Percentiles rank a stretch among this genome's conserved stretches.
Evolutionary conservation across 2,329 filamentous ascomycete species (phyloP).

Genomic region (Fusarium multiceps): DNA sequence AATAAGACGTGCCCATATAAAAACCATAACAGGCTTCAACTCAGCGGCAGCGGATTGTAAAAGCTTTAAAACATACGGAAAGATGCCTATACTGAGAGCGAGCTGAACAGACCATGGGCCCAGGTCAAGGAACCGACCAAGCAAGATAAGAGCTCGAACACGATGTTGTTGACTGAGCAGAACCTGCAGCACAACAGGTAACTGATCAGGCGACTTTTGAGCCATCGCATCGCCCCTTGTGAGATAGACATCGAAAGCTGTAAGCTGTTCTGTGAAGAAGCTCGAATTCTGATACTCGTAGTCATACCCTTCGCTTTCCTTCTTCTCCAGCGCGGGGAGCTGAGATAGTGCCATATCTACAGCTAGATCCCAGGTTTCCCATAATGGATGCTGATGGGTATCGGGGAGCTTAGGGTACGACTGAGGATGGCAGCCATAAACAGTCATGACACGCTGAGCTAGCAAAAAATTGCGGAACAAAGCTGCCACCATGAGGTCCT

Average conservation of each 20-base stretch:
- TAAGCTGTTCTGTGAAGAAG: constrained; percentile 97
- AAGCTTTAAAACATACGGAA: constrained; percentile 97
- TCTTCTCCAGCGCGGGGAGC: constrained; percentile 85
- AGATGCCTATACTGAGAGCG: constrained; percentile 96
- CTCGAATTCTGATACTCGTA: constrained; percentile 95
- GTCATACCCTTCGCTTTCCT: constrained; percentile 75
- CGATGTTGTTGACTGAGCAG: constrained; percentile 95
- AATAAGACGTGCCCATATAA: constrained; percentile 96
- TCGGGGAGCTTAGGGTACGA: constrained; percentile 93
- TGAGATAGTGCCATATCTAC: constrained; percentile 95
- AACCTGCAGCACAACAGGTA: constrained; percentile 96
- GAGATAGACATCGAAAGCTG: constrained; percentile 96
- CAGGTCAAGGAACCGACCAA: constrained; percentile 93
- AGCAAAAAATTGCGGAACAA: constrained; percentile 96
- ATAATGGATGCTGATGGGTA: constrained; percentile 92
- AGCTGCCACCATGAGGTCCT: constrained; percentile 99
- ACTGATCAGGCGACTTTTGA: constrained; percentile 89
- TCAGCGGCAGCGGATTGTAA: constrained; percentile 94
- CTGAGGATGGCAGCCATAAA: constrained; percentile 94
- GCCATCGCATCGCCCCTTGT: constrained; percentile 82
- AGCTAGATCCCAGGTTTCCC: constrained; percentile 97
- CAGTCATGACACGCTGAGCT: constrained; percentile 93
- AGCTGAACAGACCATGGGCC: constrained; percentile 99
- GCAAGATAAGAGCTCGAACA: constrained; percentile 86
- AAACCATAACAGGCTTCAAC: constrained; percentile 98